Evolutionary conservation across 176 grass and related monocot genomes (phyloP).

Genomic region (Secale cereale): DNA sequence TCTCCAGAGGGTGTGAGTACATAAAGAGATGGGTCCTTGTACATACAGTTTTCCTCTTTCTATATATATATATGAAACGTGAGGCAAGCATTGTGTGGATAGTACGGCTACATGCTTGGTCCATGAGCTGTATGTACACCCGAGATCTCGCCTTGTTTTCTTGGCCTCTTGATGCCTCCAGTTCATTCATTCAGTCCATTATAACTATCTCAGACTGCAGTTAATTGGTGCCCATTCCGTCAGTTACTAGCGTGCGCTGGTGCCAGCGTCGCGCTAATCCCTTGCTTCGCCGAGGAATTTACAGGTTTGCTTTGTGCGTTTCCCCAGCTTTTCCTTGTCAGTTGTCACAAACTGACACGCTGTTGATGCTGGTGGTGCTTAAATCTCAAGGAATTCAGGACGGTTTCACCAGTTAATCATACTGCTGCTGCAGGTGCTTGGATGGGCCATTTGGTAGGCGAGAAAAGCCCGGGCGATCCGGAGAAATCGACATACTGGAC

Average conservation of each 20-base stretch:
- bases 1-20: conserved; percentile 30
- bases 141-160: conserved; percentile 17
- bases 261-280: conserved; percentile 30
- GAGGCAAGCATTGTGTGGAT: conserved; percentile 34
- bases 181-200: conserved; percentile 30
- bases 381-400: conserved; percentile 19
- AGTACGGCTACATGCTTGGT: background rate
- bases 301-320: conserved; percentile 29
- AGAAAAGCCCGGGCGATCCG: background rate
- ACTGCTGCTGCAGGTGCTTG: background rate
- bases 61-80: conserved; percentile 28
- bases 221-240: conserved; percentile 2
- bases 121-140: conserved; percentile 37
- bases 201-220: conserved; percentile 14
- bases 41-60: conserved; percentile 55
- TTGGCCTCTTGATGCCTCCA: conserved; percentile 15
- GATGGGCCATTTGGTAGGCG: conserved; percentile 29
- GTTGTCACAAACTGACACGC: conserved; percentile 21
- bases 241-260: background rate
- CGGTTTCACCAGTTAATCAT: background rate
- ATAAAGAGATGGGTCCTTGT: conserved; percentile 53
- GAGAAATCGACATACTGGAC: conserved; percentile 15
- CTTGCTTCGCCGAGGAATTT: conserved; percentile 33
- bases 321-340: conserved; percentile 35
- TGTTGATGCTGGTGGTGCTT: conserved; percentile 24